Base-by-base conservation (phyloP, 352 stramenopile genomes). In the Phytophthora vignae region DNA sequence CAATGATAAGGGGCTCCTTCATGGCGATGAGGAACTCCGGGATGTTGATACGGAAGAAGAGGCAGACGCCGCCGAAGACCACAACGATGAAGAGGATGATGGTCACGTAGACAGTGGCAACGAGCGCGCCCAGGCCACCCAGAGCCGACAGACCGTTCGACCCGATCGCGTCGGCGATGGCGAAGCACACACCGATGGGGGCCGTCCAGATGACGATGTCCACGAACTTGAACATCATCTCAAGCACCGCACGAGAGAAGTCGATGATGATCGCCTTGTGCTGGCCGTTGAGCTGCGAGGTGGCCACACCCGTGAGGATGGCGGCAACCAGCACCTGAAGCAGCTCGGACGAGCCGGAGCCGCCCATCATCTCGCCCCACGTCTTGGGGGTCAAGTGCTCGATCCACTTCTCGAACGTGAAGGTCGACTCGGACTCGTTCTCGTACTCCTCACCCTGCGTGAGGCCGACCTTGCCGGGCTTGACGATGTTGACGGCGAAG, bases 191-290 rank as follows among this genome's bases (percentile, higher is more conserved):
- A 50, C 79, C 76, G 33, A 86, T 21, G 9, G 79, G 73, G 7
- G 79, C 76, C 2, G 76, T 71, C 79, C 79, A 86, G 40, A 86
- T 82, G 48, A 86, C 69, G 42, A 86, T 84, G 44, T 82, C 73
- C 8, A 84, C 76, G 49, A 86, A 84, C 63, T 79, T 84, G 64
- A 86, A 86, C 73, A 84, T 84, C 69, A 84, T 81, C 60, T 81
- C 71, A 54, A 84, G 79, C 2, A 86, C 63, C 3, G 79, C 76
- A 14, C 67, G 69, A 0, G 76, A 19, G 6, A 74, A 68, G 0
- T 77, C 54, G 22, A 86, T 19, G 33, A 86, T 75, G 38, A 78
- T 36, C 3, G 55, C 33, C 69, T 86, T 86, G 65, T 54, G 64
- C 44, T 82, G 21, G 0, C 69, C 64, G 7, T 57, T 46, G 8